Evolutionary conservation across 768 basidiomycete species (phyloP).

Genomic region (Suillus cothurnatus): DNA sequence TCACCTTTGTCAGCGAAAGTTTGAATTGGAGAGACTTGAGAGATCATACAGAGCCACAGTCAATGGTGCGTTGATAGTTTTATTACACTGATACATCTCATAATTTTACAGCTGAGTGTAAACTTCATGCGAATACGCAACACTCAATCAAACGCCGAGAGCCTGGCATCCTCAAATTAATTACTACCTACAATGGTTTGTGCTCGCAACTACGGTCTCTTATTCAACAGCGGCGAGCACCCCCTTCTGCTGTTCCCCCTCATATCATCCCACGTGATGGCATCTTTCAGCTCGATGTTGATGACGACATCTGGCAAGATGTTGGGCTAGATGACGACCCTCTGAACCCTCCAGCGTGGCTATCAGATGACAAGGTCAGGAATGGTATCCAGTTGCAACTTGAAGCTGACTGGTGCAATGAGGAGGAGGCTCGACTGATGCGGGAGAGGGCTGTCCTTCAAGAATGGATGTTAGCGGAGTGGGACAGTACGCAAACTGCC

Average conservation of each 20-base stretch:
- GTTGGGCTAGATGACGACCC: background rate
- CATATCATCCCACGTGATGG: background rate
- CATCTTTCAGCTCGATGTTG: background rate
- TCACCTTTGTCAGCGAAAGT: constrained; percentile 25
- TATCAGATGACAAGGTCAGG: background rate
- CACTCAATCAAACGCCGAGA: constrained; percentile 27
- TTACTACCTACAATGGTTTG: background rate
- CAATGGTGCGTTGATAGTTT: constrained; percentile 3
- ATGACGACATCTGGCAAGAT: background rate
- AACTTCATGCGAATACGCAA: constrained; percentile 30
- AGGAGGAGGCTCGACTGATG: background rate
- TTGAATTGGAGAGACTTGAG: constrained; percentile 30
- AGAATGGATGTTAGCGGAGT: too few relatives aligned
- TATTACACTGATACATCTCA: background rate
- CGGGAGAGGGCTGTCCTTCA: background rate
- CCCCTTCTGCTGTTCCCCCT: background rate
- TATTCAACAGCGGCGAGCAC: background rate
- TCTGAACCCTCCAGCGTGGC: background rate
- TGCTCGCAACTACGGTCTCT: background rate
- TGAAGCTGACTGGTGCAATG: background rate
- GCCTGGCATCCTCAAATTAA: background rate
- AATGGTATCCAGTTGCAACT: background rate
- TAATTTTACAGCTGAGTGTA: constrained; percentile 20
- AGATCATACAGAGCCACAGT: constrained; percentile 9
- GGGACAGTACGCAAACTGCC: too few relatives aligned